phyloP scores from a whole-genome alignment of 345 rosid genomes.

The Syzygium jambos region DNA sequence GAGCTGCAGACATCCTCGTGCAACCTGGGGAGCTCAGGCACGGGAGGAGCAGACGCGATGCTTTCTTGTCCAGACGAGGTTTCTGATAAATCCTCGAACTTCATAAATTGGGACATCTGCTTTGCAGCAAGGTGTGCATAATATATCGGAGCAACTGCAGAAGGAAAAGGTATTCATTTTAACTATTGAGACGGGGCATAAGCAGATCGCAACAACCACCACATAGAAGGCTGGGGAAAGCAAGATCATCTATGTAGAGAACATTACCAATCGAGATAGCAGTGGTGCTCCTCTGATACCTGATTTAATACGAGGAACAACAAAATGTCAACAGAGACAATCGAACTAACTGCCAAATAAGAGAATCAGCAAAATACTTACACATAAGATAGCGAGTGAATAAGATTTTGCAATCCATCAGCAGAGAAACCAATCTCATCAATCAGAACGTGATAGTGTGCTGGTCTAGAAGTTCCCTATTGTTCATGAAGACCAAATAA shows the following conservation, averaged over 20 bases:
- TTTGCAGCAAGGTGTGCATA: conserved; percentile 87
- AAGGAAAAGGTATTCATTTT: background rate
- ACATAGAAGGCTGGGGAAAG: background rate
- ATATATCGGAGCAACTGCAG: conserved; percentile 81
- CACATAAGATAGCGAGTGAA: conserved; percentile 79
- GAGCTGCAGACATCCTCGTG: conserved; percentile 35
- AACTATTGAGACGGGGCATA: background rate
- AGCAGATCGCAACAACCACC: background rate
- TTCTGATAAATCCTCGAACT: conserved; percentile 56
- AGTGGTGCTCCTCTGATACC: conserved; percentile 79
- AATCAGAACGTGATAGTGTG: conserved; percentile 74
- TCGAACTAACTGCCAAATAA: background rate
- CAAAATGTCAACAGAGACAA: background rate
- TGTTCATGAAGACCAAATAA: background rate
- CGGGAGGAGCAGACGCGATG: conserved; percentile 9
- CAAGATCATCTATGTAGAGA: background rate
- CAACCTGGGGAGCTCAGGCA: conserved; percentile 69
- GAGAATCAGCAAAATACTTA: conserved; percentile 24
- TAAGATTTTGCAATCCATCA: conserved; percentile 54
- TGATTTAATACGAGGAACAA: conserved; percentile 9
- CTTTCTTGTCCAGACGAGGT: conserved; percentile 31
- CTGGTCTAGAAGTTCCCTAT: conserved; percentile 89
- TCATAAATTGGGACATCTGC: conserved; percentile 67
- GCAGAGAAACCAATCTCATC: conserved; percentile 86
- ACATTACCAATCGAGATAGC: conserved; percentile 76